phyloP scores from a whole-genome alignment of 371 early-diverging fungal species.

The Chytridium lagenaria region DNA sequence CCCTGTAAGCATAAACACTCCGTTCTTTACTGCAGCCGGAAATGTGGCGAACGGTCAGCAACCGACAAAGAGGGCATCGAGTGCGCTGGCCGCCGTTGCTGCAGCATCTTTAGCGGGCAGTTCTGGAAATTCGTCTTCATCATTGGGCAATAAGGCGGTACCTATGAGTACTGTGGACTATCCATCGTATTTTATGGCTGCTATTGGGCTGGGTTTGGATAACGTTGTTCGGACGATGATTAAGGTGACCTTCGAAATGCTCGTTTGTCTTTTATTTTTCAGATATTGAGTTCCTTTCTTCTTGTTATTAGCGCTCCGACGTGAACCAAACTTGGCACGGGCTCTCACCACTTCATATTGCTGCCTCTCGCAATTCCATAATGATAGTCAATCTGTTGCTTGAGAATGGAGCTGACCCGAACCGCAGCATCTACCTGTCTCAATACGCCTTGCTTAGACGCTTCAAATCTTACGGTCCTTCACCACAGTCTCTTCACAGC shows the following conservation, averaged over 20 bases:
- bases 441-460: slow-evolving; percentile 48
- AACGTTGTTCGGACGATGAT: slow-evolving; percentile 52
- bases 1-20: slow-evolving; percentile 56
- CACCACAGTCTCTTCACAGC: background rate
- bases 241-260: slow-evolving; percentile 42
- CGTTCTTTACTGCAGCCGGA: slow-evolving; percentile 30
- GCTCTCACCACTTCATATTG: slow-evolving; percentile 67
- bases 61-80: background rate
- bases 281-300: background rate
- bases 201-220: slow-evolving; percentile 53
- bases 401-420: slow-evolving; percentile 63
- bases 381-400: slow-evolving; percentile 63
- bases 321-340: slow-evolving; percentile 57
- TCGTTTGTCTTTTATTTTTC: background rate
- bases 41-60: background rate
- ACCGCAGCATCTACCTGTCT: slow-evolving; percentile 35
- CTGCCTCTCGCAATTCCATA: slow-evolving; percentile 67
- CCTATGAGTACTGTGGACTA: slow-evolving; percentile 18
- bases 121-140: background rate
- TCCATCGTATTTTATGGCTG: slow-evolving; percentile 55
- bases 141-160: slow-evolving; percentile 4
- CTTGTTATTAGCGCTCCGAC: slow-evolving; percentile 40
- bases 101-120: background rate
- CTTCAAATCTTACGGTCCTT: slow-evolving; percentile 34
- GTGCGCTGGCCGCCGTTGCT: background rate